phyloP scores from a whole-genome alignment of 2,329 filamentous ascomycete genomes.

The Pseudogymnoascus verrucosus region DNA sequence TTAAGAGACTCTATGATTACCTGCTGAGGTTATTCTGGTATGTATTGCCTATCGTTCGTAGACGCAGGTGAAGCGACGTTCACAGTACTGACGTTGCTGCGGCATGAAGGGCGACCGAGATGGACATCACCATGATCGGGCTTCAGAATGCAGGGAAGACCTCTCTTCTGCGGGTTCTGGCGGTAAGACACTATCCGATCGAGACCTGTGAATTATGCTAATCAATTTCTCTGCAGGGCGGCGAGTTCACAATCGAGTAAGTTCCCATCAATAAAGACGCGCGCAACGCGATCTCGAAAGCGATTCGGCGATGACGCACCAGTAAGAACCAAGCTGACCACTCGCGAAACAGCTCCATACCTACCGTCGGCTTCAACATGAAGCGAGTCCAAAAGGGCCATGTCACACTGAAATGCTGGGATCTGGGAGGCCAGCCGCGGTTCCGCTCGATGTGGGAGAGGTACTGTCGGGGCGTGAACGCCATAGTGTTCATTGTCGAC shows the following conservation, averaged over 20 bases:
- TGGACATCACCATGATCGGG: constrained; percentile 99
- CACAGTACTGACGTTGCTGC: neutral
- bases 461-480: constrained; percentile 95
- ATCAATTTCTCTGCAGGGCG: constrained; percentile 54
- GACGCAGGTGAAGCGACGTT: neutral
- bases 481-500: constrained; percentile 97
- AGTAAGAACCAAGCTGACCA: constrained; percentile 30
- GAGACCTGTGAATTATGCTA: constrained; percentile 17
- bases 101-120: constrained; percentile 78
- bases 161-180: constrained; percentile 83
- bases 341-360: constrained; percentile 69
- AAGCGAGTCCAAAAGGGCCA: constrained; percentile 96
- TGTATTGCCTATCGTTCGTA: constrained; percentile 30
- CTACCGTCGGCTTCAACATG: constrained; percentile 98
- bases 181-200: constrained; percentile 55
- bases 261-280: constrained; percentile 33
- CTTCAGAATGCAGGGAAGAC: constrained; percentile 98
- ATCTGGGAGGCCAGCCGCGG: constrained; percentile 90
- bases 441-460: constrained; percentile 99
- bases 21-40: constrained; percentile 95
- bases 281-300: constrained; percentile 7
- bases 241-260: constrained; percentile 98
- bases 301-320: neutral
- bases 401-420: constrained; percentile 98
- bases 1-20: constrained; percentile 97